Evolutionary conservation across 139 green algal species (phyloP).

Genomic region (Desmodesmus armatus): DNA sequence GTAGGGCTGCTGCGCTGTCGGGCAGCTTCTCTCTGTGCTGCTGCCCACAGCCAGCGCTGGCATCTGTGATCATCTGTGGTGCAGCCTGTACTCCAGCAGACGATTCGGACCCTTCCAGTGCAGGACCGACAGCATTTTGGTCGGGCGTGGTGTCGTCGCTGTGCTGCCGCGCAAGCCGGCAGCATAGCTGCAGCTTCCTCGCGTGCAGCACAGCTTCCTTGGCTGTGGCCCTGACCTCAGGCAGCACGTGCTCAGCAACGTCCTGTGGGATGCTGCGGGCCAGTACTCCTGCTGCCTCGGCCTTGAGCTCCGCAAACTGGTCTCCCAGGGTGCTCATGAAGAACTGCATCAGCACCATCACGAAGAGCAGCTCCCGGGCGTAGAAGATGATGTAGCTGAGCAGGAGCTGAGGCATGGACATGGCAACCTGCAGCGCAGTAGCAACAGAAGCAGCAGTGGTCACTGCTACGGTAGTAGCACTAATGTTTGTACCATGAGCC

Average conservation of each 20-base stretch:
- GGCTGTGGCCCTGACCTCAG: neutral
- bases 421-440: too few species aligned
- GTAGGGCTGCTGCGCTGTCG: neutral
- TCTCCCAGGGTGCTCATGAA: conserved; percentile 45
- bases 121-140: neutral
- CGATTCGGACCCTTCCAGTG: too few species aligned
- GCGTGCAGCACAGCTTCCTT: neutral
- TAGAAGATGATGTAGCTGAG: conserved; percentile 5
- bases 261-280: conserved; percentile 30
- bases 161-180: neutral
- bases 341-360: conserved; percentile 49
- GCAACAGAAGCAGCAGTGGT: too few species aligned
- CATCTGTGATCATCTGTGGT: too few species aligned
- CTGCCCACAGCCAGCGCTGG: too few species aligned
- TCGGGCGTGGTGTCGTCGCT: neutral
- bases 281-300: neutral
- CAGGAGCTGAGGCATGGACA: conserved; percentile 1
- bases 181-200: too few species aligned
- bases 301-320: conserved; percentile 47
- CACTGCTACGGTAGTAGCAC: too few species aligned
- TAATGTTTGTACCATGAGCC: too few species aligned
- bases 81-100: too few species aligned
- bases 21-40: neutral
- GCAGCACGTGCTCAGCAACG: conserved; percentile 3
- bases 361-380: conserved; percentile 38